Base-by-base conservation (phyloP, 345 rosid genomes). In the Bruguiera sexangula region DNA sequence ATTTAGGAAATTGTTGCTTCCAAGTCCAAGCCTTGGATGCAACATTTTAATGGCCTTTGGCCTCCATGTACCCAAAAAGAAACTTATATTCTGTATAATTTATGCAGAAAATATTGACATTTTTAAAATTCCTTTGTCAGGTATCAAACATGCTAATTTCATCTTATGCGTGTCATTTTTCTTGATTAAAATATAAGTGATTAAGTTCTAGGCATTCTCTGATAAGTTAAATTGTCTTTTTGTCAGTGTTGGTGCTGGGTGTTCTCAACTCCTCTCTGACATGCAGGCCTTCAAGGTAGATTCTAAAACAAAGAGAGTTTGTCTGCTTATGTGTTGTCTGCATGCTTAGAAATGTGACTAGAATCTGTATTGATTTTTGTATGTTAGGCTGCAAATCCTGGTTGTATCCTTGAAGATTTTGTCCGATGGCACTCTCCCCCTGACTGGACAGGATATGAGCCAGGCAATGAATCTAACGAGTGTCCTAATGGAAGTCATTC, bases 341-440 rank as follows among this genome's bases (percentile, higher is more conserved):
- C 39, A 27, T 22, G 18, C 1, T 18, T 55, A 43, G 37, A 4
- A 46, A 29, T 21, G 26, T 56, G 57, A 74, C 64, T 43, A 46
- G 26, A 57, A 56, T 64, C 20, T 54, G 7, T 69, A 30, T 48
- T 56, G 1, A 34, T 22, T 54, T 31, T 1, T 15, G 62, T 69
- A 51, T 67, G 4, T 51, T 69, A 95, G 99, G 99, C 97, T 76
- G 97, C 99, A 73, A 95, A 95, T 84, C 99, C 99, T 73, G 96
- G 99, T 8, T 92, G 99, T 86, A 85, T 87, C 61, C 82, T 95
- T 60, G 99, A 95, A 82, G 99, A 95, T 85, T 95, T 95, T 87
- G 96, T 95, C 65, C 84, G 99, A 84, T 95, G 99, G 99, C 92
- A 90, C 74, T 95, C 97, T 68, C 99, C 99, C 37, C 99, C 99